Percentiles rank a stretch among this genome's conserved stretches.
These are phyloP conservation scores for Clitopilus hobsonii DNA, from an alignment of 768 basidiomycete species.

Conservation along the genomic window DNA sequence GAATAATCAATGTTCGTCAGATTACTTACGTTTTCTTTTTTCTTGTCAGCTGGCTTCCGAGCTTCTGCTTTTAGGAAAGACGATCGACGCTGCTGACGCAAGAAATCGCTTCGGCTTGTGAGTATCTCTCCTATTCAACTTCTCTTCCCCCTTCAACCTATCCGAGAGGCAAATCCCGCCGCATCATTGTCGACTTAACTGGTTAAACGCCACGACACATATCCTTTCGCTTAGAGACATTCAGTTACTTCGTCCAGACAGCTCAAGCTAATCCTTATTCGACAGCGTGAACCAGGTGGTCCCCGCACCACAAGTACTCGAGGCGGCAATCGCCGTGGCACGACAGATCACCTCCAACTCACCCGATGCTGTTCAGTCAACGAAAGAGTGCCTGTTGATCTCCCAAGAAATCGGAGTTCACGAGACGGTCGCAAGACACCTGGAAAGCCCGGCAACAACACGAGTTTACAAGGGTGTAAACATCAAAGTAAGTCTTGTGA, in stretches of 20 bases:
- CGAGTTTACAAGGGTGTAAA: conserved; percentile 59
- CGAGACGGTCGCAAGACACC: conserved; percentile 42
- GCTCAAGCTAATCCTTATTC: conserved; percentile 4
- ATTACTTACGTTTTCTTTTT: conserved; percentile 11
- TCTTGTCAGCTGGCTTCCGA: conserved; percentile 61
- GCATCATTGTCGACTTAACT: not conserved
- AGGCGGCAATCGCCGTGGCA: conserved; percentile 60
- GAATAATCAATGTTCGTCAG: not conserved
- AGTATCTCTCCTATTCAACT: conserved; percentile 22
- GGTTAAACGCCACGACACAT: not conserved
- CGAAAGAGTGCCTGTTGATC: conserved; percentile 65
- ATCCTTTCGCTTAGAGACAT: not conserved
- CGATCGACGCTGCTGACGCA: conserved; percentile 65
- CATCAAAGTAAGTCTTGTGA: conserved; percentile 49
- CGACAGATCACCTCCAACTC: conserved; percentile 57
- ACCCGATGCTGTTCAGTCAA: conserved; percentile 74
- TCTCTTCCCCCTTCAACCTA: conserved; percentile 4
- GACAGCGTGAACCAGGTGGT: conserved; percentile 71
- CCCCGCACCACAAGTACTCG: conserved; percentile 46
- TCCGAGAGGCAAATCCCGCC: not conserved
- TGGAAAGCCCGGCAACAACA: conserved; percentile 41
- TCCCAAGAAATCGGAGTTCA: conserved; percentile 49
- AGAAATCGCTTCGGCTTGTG: conserved; percentile 72
- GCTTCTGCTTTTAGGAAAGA: conserved; percentile 67
- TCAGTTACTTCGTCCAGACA: conserved; percentile 1